phyloP scores from a whole-genome alignment of 139 green algal genomes.

The Auxenochlorella protothecoides region DNA sequence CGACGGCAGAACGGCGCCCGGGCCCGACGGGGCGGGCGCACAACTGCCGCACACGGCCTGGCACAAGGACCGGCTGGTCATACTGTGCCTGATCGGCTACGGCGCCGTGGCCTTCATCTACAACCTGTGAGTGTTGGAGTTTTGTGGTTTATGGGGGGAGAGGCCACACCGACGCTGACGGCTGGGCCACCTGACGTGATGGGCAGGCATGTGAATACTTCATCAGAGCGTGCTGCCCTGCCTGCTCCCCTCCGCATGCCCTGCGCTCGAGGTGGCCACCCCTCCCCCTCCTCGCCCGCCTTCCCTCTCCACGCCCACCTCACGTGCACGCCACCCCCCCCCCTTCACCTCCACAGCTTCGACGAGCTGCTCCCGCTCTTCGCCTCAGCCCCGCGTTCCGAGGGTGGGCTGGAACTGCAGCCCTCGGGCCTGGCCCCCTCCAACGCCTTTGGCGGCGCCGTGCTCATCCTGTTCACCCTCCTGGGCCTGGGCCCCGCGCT shows the following conservation, averaged over 20 bases:
- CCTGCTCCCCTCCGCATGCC: not conserved
- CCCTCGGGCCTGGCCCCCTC: constrained; percentile 39
- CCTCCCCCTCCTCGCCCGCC: not conserved
- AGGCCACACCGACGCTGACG: no score
- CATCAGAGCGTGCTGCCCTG: not conserved
- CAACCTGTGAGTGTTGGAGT: constrained; percentile 34
- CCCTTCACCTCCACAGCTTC: not conserved
- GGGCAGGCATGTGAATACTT: not conserved
- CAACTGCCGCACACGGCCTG: no score
- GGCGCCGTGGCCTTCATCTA: constrained; percentile 40
- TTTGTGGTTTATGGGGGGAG: not conserved
- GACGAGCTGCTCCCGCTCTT: constrained; percentile 56
- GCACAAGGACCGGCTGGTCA: constrained; percentile 5
- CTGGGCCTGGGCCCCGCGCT: constrained; percentile 21
- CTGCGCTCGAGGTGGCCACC: not conserved
- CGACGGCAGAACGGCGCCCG: no score
- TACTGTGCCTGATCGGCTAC: constrained; percentile 39
- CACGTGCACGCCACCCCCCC: not conserved
- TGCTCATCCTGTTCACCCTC: constrained; percentile 33
- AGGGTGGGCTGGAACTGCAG: constrained; percentile 41
- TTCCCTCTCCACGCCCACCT: not conserved
- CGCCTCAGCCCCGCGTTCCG: constrained; percentile 30
- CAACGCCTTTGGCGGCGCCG: constrained; percentile 38
- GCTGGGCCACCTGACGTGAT: not conserved
- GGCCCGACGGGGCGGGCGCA: no score